Evolutionary conservation across 163 green algal genomes (phyloP).

Genomic region (Chlorella variabilis): DNA sequence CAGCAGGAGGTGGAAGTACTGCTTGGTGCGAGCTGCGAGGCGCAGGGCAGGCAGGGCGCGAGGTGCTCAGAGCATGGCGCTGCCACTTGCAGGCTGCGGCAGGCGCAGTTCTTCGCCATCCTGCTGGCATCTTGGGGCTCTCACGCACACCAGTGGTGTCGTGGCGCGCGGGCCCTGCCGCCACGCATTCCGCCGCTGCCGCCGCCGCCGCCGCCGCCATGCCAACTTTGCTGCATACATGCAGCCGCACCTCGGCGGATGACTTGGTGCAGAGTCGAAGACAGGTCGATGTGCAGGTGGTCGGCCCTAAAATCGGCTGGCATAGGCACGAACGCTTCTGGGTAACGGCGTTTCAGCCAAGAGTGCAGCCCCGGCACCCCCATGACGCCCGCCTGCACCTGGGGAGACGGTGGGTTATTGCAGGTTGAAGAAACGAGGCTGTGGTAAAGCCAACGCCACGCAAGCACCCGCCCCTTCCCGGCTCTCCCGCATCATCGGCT

Average conservation of each 20-base stretch:
- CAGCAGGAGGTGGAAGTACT: constrained; percentile 70
- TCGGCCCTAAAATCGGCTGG: constrained; percentile 13
- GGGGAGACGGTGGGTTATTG: no score
- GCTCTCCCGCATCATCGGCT: no score
- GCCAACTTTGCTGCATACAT: no score
- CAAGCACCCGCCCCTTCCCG: no score
- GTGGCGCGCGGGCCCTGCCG: no score
- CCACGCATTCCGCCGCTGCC: no score
- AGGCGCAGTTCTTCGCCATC: neutral
- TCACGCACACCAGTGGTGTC: no score
- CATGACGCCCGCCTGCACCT: constrained; percentile 15
- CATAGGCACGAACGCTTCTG: constrained; percentile 38
- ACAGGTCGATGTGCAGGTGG: constrained; percentile 51
- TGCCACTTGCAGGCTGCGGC: neutral
- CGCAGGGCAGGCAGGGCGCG: neutral
- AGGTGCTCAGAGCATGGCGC: no score
- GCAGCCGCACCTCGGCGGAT: constrained; percentile 30
- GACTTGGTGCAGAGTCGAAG: constrained; percentile 43
- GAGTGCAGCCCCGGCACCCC: constrained; percentile 45
- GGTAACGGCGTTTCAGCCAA: constrained; percentile 45
- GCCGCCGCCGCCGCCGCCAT: no score
- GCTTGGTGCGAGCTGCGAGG: constrained; percentile 51
- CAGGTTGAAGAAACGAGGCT: no score
- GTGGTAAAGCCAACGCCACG: no score
- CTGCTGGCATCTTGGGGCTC: no score